A percentile compares a stretch with the other conserved stretches of the same genome.
Evolutionary conservation across 805 yeast genomes (phyloP).

Genomic region (Pichia occidentalis): DNA sequence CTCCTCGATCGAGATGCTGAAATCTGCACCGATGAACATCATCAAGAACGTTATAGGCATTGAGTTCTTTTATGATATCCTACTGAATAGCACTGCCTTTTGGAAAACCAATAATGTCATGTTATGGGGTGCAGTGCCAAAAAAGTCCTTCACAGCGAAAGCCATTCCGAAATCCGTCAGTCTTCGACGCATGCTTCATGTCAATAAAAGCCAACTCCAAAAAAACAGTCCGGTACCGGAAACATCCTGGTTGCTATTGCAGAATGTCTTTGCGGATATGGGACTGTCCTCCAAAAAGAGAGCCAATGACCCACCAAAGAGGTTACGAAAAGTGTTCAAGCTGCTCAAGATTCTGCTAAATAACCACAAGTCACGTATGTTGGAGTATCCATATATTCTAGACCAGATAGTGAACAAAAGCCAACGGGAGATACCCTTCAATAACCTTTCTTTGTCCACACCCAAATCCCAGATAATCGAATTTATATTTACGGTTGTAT

Average conservation of each 20-base stretch:
- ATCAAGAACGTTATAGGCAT: constrained; percentile 37
- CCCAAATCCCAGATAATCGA: constrained; percentile 31
- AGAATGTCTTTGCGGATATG: constrained; percentile 11
- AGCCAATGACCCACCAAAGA: constrained; percentile 17
- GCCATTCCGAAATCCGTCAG: too few relatives aligned
- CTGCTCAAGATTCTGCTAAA: constrained; percentile 21
- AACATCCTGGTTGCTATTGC: constrained; percentile 10
- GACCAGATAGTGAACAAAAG: too few relatives aligned
- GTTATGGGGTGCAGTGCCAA: constrained; percentile 28
- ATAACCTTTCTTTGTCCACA: constrained; percentile 31
- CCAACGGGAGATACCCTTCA: too few relatives aligned
- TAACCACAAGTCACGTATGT: constrained; percentile 29
- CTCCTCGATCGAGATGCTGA: constrained; percentile 35
- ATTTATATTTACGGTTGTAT: constrained; percentile 38
- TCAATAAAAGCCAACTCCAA: constrained; percentile 14
- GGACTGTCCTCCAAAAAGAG: constrained; percentile 7
- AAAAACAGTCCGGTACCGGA: constrained; percentile 22
- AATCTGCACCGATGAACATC: constrained; percentile 38
- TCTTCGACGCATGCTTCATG: constrained; percentile 22
- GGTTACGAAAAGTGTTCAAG: constrained; percentile 19
- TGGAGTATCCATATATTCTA: constrained; percentile 33
- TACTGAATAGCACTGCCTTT: constrained; percentile 33
- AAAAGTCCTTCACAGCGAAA: too few relatives aligned
- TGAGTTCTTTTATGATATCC: constrained; percentile 32
- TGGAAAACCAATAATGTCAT: constrained; percentile 13